These are phyloP conservation scores for Leptomonas seymouri DNA, from an alignment of 208 protist species.

Conservation along the genomic window DNA sequence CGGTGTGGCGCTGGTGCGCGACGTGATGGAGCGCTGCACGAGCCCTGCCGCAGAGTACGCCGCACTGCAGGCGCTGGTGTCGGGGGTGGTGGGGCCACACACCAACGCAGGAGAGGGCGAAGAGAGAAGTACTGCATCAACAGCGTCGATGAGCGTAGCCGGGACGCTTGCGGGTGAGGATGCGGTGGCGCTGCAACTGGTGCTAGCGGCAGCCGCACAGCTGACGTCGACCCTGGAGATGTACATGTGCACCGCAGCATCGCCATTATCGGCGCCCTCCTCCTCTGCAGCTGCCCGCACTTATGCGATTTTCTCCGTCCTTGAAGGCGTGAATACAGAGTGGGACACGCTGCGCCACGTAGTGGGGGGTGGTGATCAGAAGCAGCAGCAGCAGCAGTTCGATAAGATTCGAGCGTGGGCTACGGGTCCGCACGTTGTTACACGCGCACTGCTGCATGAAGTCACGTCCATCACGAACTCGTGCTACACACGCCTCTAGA, in stretches of 20 bases:
- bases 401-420: constrained; percentile 24
- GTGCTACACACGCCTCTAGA: constrained; percentile 22
- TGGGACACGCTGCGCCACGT: neutral
- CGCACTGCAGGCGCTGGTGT: constrained; percentile 67
- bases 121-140: neutral
- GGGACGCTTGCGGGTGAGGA: constrained; percentile 8
- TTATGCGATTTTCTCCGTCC: constrained; percentile 60
- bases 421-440: constrained; percentile 42
- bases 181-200: constrained; percentile 19
- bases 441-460: constrained; percentile 43
- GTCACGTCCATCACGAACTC: constrained; percentile 39
- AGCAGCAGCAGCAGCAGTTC: neutral
- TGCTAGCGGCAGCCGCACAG: constrained; percentile 9
- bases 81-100: constrained; percentile 31
- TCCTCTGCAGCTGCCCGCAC: constrained; percentile 3
- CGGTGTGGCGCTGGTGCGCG: constrained; percentile 55
- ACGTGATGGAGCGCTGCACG: constrained; percentile 68
- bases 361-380: too few relatives aligned
- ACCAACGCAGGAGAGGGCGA: neutral
- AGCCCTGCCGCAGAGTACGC: constrained; percentile 68
- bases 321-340: constrained; percentile 28
- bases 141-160: neutral
- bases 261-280: neutral
- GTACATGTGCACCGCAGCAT: neutral
- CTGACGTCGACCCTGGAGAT: constrained; percentile 22